A percentile compares a stretch with the other conserved stretches of the same genome.
These are phyloP conservation scores for Suillus plorans DNA, from an alignment of 768 basidiomycete genomes.

Conservation along the genomic window DNA sequence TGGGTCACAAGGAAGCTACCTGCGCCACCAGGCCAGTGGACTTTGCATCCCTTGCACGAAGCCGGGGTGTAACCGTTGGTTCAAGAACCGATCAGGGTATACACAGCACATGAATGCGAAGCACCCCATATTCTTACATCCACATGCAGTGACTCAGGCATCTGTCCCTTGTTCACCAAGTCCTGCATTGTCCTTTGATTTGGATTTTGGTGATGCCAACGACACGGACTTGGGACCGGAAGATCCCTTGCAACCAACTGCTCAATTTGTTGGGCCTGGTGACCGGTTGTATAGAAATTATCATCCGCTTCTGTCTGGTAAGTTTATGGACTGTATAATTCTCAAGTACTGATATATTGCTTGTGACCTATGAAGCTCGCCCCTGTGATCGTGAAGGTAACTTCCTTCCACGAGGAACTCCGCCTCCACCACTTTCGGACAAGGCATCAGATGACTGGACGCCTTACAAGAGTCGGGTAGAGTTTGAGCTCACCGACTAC, in stretches of 20 bases:
- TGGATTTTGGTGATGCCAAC: too few relatives aligned
- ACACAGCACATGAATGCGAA: background rate
- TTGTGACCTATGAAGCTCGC: background rate
- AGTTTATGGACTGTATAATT: background rate
- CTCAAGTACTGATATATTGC: too few relatives aligned
- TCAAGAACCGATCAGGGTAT: conserved; percentile 2
- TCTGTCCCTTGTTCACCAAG: background rate
- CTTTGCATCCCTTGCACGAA: background rate
- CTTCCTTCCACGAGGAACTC: background rate
- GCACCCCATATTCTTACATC: background rate
- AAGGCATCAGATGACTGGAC: conserved; percentile 10
- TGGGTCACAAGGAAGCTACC: too few relatives aligned
- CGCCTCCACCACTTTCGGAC: conserved; percentile 1
- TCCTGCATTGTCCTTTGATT: background rate
- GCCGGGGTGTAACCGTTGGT: background rate
- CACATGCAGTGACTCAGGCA: too few relatives aligned
- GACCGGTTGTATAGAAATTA: conserved; percentile 6
- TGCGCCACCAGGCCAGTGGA: background rate
- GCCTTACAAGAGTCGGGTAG: conserved; percentile 13
- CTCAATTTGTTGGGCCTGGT: conserved; percentile 1
- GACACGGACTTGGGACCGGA: too few relatives aligned
- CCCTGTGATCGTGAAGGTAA: conserved; percentile 8
- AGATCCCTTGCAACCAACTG: background rate
- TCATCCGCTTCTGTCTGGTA: conserved; percentile 8
- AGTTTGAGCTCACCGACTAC: conserved; percentile 22